A percentile compares a stretch with the other conserved stretches of the same genome.
Evolutionary conservation across 176 grass and related monocot genomes (phyloP).

Genomic region (Avena atlantica): DNA sequence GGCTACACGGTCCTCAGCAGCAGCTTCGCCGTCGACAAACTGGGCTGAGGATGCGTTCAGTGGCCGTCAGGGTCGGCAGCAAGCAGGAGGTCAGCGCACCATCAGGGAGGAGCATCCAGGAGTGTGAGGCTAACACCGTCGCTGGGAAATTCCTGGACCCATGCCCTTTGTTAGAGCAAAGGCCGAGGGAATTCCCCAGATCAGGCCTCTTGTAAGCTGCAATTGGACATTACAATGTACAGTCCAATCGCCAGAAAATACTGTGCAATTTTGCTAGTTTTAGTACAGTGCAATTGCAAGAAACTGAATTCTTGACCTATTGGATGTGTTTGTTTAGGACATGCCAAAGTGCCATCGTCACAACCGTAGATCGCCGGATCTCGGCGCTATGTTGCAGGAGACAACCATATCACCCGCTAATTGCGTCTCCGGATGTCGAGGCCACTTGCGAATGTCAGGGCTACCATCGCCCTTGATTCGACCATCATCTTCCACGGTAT

Average conservation of each 20-base stretch:
- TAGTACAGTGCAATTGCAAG: neutral
- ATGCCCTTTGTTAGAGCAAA: conserved; percentile 54
- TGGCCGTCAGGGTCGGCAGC: conserved; percentile 62
- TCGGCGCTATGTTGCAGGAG: conserved; percentile 90
- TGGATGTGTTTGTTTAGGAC: conserved; percentile 45
- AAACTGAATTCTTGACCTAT: conserved; percentile 11
- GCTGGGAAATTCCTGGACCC: conserved; percentile 67
- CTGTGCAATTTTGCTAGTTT: too few relatives aligned
- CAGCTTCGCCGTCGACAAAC: conserved; percentile 34
- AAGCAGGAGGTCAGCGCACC: conserved; percentile 71
- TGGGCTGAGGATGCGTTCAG: conserved; percentile 37
- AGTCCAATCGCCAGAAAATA: too few relatives aligned
- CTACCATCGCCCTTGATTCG: too few relatives aligned
- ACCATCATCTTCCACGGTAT: too few relatives aligned
- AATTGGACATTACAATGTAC: conserved; percentile 5
- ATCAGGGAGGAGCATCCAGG: conserved; percentile 77
- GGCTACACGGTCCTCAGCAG: conserved; percentile 45
- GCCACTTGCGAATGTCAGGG: too few relatives aligned
- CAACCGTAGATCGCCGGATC: conserved; percentile 72
- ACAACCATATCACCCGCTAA: conserved; percentile 73
- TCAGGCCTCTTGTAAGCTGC: conserved; percentile 73
- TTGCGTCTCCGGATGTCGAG: neutral
- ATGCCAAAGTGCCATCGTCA: conserved; percentile 81
- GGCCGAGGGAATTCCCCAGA: conserved; percentile 70
- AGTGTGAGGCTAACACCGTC: conserved; percentile 89